Base-by-base conservation (phyloP, 2,329 filamentous ascomycete species). In the Fusarium sp. region DNA sequence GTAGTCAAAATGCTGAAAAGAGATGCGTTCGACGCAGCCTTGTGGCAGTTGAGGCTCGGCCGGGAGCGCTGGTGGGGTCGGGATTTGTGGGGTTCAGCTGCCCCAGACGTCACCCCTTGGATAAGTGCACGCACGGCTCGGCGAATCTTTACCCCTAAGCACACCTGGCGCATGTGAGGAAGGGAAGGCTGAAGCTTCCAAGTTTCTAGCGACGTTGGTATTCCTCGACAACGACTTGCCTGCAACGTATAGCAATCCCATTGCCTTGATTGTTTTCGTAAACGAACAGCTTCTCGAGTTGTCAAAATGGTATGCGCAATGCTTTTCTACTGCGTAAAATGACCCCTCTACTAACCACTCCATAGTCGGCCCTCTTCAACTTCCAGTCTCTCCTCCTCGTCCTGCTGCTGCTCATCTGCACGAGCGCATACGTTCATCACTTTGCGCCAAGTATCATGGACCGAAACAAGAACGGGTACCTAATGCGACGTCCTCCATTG, bases 341-440 rank as follows among this genome's bases (percentile, higher is more conserved):
- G 23, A 15, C 46, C 15, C 18, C 40, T 37, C 36, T 56, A 23
- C 68, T 75, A 62, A 75, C 64, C 37, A 15, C 36, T 15, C 18
- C 28, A 30, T 77, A 98, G 96, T 93, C 96, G 64, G 96, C 96
- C 59, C 92, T 99, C 77, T 98, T 99, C 91, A 98, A 98, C 85
- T 98, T 99, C 86, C 94, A 98, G 82, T 97, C 94, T 63, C 92
- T 98, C 74, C 89, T 99, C 75, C 90, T 98, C 76, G 95, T 98
- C 73, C 90, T 99, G 76, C 90, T 99, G 54, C 92, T 99, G 74
- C 90, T 97, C 74, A 97, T 98, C 78, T 99, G 96, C 88, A 98
- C 96, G 61, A 95, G 93, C 82, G 91, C 96, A 68, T 98, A 99
- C 83, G 89, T 94, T 60, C 96, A 98, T 85, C 92, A 93, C 76